Conservation (phyloP, 2,329 filamentous ascomycete species). For the Nakataea oryzae region DNA sequence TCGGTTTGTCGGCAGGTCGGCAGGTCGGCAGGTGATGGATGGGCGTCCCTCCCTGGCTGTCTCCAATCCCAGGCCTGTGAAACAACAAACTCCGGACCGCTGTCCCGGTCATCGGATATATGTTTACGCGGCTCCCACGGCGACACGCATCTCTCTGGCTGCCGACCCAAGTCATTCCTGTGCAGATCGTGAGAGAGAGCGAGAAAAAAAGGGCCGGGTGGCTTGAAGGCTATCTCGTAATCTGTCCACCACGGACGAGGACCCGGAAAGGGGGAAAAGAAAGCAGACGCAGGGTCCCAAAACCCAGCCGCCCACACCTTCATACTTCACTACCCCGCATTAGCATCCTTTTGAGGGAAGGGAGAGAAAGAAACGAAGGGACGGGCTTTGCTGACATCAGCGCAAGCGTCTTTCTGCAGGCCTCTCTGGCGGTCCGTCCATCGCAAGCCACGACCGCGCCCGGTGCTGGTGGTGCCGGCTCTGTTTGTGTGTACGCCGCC, state of each 20-base stretch:
- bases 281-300: neutral
- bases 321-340: neutral
- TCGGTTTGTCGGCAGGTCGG: neutral
- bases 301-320: too few species aligned
- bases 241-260: neutral
- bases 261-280: neutral
- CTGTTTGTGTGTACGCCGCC: too few species aligned
- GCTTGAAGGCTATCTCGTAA: neutral
- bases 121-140: neutral
- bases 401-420: neutral
- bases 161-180: neutral
- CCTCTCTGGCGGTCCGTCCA: neutral
- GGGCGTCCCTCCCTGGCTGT: too few species aligned
- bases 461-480: neutral
- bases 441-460: neutral
- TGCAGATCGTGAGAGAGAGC: neutral
- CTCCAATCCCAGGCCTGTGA: neutral
- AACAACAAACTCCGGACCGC: neutral
- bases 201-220: too few species aligned
- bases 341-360: neutral
- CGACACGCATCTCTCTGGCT: neutral
- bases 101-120: neutral
- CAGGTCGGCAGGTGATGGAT: too few species aligned
- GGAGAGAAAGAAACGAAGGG: constrained; percentile 3
- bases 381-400: constrained; percentile 3